Percentiles rank a stretch among this genome's conserved stretches.
Conservation (phyloP, 768 basidiomycete genomes). For the Calocybe cyanea region DNA sequence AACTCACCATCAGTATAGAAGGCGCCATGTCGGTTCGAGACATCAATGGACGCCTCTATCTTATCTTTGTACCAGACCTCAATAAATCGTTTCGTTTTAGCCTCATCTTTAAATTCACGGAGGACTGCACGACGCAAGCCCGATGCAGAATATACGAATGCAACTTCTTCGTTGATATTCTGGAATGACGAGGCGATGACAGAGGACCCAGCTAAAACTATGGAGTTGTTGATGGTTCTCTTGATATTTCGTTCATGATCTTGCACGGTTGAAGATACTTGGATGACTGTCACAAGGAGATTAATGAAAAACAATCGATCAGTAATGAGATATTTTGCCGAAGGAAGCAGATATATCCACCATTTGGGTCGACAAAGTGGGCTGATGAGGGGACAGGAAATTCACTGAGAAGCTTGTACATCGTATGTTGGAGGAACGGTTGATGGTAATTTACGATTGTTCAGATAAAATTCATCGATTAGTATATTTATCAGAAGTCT, state of each 20-base stretch:
- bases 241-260: slow-evolving; percentile 52
- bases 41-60: slow-evolving; percentile 47
- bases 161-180: slow-evolving; percentile 37
- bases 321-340: neutral
- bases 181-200: slow-evolving; percentile 23
- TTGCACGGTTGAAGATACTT: slow-evolving; percentile 41
- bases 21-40: slow-evolving; percentile 52
- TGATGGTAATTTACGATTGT: neutral
- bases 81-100: slow-evolving; percentile 47
- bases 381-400: slow-evolving; percentile 35
- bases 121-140: slow-evolving; percentile 42
- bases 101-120: slow-evolving; percentile 32
- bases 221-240: slow-evolving; percentile 37
- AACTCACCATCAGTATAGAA: slow-evolving; percentile 60
- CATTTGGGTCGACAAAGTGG: slow-evolving; percentile 24
- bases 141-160: slow-evolving; percentile 39
- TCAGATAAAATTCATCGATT: too few relatives aligned
- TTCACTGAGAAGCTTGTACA: slow-evolving; percentile 38
- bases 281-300: slow-evolving; percentile 28
- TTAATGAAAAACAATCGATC: neutral
- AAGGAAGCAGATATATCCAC: slow-evolving; percentile 16
- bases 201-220: slow-evolving; percentile 21
- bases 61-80: slow-evolving; percentile 53
- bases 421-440: slow-evolving; percentile 7
- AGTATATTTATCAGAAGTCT: too few relatives aligned